These are phyloP conservation scores for Pleurotus sapidus DNA, from an alignment of 768 basidiomycete species.

Conservation along the genomic window DNA sequence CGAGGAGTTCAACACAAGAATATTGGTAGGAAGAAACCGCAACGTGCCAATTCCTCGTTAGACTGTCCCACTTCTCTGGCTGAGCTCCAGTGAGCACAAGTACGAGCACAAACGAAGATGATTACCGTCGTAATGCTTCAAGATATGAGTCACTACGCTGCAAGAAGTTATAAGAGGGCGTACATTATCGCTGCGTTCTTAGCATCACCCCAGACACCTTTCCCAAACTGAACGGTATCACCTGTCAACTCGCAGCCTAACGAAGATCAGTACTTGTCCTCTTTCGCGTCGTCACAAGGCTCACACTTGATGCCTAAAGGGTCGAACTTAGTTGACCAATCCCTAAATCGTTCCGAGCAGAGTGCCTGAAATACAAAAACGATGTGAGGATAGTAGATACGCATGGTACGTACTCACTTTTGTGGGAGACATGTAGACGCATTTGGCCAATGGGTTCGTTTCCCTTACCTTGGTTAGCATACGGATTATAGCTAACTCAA, in stretches of 20 bases:
- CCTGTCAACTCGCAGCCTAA: conserved; percentile 90
- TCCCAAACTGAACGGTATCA: conserved; percentile 72
- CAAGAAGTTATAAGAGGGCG: conserved; percentile 13
- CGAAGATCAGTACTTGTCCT: not conserved
- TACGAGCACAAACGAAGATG: not conserved
- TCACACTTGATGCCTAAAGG: conserved; percentile 74
- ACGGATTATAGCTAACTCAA: conserved; percentile 86
- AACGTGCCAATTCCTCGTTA: conserved; percentile 80
- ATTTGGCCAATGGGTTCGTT: conserved; percentile 45
- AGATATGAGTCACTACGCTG: not conserved
- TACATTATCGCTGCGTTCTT: conserved; percentile 80
- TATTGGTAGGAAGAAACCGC: not conserved
- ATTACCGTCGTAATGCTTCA: conserved; percentile 75
- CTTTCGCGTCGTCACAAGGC: conserved; percentile 11
- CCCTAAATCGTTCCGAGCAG: conserved; percentile 78
- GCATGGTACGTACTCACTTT: conserved; percentile 47
- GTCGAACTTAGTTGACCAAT: conserved; percentile 84
- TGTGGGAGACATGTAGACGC: conserved; percentile 92
- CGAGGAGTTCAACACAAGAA: not conserved
- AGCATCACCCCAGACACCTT: conserved; percentile 69
- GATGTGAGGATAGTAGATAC: not conserved
- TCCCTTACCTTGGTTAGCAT: conserved; percentile 49
- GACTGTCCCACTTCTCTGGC: conserved; percentile 96
- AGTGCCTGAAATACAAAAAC: conserved; percentile 55
- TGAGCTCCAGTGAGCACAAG: conserved; percentile 19